Percentiles rank a stretch among this genome's conserved stretches.
phyloP scores from a whole-genome alignment of 1,284 basidiomycete species.

The Naganishia liquefaciens region DNA sequence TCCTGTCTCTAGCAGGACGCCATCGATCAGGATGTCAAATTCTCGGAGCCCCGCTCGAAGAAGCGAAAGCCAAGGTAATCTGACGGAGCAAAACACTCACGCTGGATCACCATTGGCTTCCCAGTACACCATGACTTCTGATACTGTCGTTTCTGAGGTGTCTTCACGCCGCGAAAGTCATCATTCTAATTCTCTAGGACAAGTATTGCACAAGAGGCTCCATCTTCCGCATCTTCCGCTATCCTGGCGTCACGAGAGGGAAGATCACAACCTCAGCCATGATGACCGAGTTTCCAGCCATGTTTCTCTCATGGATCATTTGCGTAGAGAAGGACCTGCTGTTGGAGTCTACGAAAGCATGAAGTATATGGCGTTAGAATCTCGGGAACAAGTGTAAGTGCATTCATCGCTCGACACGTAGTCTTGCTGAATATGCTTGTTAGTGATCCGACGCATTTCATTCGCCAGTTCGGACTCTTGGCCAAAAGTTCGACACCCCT shows the following conservation, averaged over 20 bases:
- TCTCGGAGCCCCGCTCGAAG: constrained; percentile 2
- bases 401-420: background rate
- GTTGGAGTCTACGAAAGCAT: constrained; percentile 81
- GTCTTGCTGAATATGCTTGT: constrained; percentile 1
- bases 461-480: constrained; percentile 61
- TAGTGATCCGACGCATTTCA: constrained; percentile 58
- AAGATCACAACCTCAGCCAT: constrained; percentile 11
- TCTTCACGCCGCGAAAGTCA: constrained; percentile 22
- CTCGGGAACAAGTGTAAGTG: constrained; percentile 50
- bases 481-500: constrained; percentile 63
- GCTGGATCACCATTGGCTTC: constrained; percentile 24
- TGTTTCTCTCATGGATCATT: constrained; percentile 45
- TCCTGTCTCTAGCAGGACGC: constrained; percentile 24
- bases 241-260: constrained; percentile 20
- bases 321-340: constrained; percentile 57
- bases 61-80: constrained; percentile 8
- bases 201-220: constrained; percentile 23
- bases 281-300: constrained; percentile 37
- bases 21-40: constrained; percentile 8
- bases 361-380: constrained; percentile 74
- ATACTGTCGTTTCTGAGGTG: constrained; percentile 4
- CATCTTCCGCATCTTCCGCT: constrained; percentile 22
- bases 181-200: constrained; percentile 9
- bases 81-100: constrained; percentile 4
- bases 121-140: constrained; percentile 21